Base-by-base conservation (phyloP, 129 eudicot species). In the Centella asiatica region DNA sequence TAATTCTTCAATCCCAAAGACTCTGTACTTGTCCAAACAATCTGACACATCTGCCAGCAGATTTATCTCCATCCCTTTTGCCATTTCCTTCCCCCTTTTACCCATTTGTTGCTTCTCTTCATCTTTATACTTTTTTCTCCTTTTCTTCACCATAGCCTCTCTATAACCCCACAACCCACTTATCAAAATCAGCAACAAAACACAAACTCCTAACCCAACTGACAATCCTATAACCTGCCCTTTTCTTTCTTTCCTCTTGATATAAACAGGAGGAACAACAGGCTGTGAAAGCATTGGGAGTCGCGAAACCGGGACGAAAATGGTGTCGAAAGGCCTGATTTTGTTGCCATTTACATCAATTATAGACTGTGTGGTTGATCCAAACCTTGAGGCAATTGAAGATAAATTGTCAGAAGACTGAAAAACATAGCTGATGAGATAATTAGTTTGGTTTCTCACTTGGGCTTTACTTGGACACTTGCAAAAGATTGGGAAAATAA, bases 41-140 rank as follows among this genome's bases (percentile, higher is more conserved):
- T 85, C 95, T 17, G 98, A 81, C 61, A 92, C 95, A 82, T 92
- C 98, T 45, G 84, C 88, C 88, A 92, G 65, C 55, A 92, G 69
- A 80, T 76, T 71, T 59, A 75, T 72, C 64, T 73, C 78, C 69
- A 66, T 70, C 25, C 47, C 83, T 48, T 74, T 77, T 72, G 57
- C 60, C 23, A 65, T 33, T 69, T 64, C 34, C 44, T 59, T 51
- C 19, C 49, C 22, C 44, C 48, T 70, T 72, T 19, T 68, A 1
- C 57, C 44, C 56, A 29, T 7, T 51, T 72, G 48, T 59, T 59
- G 65, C 39, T 67, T 71, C 44, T 64, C 69, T 63, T 54, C 77
- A 69, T 62, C 60, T 44, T 67, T 48, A 23, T 32, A 42, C 28
- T 51, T 64, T 23, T 67, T 59, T 18, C 22, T 50, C 36, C 57